Percentiles rank a stretch among this genome's conserved stretches.
Conservation (phyloP, 108 stramenopile genomes). For the Parietichytrium sp. region DNA sequence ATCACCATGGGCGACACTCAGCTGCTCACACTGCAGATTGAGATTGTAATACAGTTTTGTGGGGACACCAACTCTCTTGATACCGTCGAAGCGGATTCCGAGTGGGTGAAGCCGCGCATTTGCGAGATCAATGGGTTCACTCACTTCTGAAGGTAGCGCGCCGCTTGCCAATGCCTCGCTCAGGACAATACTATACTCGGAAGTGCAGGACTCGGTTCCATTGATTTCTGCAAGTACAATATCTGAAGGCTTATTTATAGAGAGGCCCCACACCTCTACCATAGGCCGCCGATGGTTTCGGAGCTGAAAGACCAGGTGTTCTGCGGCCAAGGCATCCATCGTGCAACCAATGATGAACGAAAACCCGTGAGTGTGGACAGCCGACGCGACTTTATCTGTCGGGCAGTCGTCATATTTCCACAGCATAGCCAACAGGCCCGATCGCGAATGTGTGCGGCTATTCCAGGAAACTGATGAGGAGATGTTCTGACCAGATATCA, state of each 20-base stretch:
- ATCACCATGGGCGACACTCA: slow-evolving; percentile 29
- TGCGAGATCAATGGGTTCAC: neutral
- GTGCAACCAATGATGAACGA: neutral
- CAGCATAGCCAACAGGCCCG: neutral
- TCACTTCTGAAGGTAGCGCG: neutral
- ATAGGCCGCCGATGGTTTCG: neutral
- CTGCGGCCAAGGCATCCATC: neutral
- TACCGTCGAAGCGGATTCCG: neutral
- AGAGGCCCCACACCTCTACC: slow-evolving; percentile 27
- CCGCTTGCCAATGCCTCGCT: neutral
- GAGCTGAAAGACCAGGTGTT: slow-evolving; percentile 3
- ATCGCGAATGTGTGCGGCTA: neutral
- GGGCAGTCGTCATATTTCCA: slow-evolving; percentile 26
- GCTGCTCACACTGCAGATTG: neutral
- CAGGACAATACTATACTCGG: neutral
- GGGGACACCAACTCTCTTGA: neutral
- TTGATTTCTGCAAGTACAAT: neutral
- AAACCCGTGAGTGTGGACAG: neutral
- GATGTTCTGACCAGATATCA: no score
- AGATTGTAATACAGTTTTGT: neutral
- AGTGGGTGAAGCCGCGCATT: neutral
- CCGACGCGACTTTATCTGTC: neutral
- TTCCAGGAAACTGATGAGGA: no score
- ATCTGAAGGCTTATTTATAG: neutral
- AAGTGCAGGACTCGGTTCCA: neutral